Conservation (phyloP, 1,284 basidiomycete species). For the Papiliotrema fonsecae region DNA sequence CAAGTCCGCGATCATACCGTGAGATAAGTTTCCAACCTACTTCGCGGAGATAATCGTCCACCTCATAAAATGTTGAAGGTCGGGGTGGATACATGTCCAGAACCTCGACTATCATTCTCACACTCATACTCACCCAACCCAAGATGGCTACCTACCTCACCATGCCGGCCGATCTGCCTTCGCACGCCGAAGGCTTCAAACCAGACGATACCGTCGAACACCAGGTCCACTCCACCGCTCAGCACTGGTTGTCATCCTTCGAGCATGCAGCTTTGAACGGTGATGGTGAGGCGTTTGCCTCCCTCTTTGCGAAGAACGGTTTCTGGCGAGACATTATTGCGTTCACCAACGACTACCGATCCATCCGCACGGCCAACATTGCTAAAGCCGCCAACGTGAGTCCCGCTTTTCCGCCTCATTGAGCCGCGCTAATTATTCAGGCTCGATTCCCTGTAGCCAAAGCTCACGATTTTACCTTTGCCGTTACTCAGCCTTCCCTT, state of each 20-base stretch:
- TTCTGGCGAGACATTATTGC: constrained; percentile 35
- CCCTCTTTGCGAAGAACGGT: constrained; percentile 26
- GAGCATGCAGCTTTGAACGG: constrained; percentile 15
- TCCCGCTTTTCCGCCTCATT: neutral
- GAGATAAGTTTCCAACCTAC: too few relatives aligned
- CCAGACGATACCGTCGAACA: constrained; percentile 20
- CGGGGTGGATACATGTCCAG: neutral
- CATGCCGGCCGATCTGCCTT: constrained; percentile 23
- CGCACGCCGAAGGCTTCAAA: constrained; percentile 21
- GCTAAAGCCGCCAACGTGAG: constrained; percentile 28
- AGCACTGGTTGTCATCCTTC: constrained; percentile 24
- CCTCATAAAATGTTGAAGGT: neutral
- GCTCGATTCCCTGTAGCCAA: constrained; percentile 48
- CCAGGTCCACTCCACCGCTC: constrained; percentile 19
- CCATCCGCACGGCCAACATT: constrained; percentile 23
- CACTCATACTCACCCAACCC: neutral
- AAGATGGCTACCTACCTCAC: constrained; percentile 7
- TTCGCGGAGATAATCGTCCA: too few relatives aligned
- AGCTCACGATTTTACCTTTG: constrained; percentile 49
- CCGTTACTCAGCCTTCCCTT: constrained; percentile 45
- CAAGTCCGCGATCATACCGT: too few relatives aligned
- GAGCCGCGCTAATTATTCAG: constrained; percentile 3
- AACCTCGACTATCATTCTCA: neutral
- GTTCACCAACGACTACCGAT: constrained; percentile 34
- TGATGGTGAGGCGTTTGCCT: constrained; percentile 21